Conservation (phyloP, 1,284 basidiomycete genomes). For the Fomitopsis pinicola region DNA sequence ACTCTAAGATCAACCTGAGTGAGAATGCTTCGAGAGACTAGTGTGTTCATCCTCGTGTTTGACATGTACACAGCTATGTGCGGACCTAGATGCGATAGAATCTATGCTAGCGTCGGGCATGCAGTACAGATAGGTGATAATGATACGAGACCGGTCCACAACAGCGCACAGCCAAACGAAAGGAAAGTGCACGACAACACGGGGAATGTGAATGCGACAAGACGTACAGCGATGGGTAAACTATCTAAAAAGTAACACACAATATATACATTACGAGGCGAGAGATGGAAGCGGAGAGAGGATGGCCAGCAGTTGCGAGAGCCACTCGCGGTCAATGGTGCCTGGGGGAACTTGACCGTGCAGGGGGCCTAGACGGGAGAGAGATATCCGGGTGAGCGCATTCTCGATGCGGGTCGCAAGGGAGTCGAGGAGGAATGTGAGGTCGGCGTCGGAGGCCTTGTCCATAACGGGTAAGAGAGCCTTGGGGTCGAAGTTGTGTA, state of each 20-base stretch:
- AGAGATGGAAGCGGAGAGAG: background rate
- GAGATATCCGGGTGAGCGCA: constrained; percentile 57
- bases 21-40: background rate
- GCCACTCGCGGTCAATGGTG: background rate
- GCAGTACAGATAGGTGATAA: constrained; percentile 2
- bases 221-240: background rate
- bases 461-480: constrained; percentile 73
- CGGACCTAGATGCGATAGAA: background rate
- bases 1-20: too few species aligned
- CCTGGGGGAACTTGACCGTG: constrained; percentile 3
- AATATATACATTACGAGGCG: background rate
- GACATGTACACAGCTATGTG: background rate
- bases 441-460: constrained; percentile 72
- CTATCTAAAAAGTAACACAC: background rate
- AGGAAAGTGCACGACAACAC: constrained; percentile 3
- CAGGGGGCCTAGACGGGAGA: constrained; percentile 21
- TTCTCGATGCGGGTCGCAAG: constrained; percentile 80
- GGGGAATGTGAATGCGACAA: background rate
- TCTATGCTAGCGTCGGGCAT: background rate
- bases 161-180: background rate
- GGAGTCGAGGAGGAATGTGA: constrained; percentile 73
- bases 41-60: background rate
- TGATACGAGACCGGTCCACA: background rate
- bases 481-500: constrained; percentile 57
- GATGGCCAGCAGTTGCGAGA: constrained; percentile 2